Percentiles rank a stretch among this genome's conserved stretches.
Evolutionary conservation across 331 rosid genomes (phyloP).

Genomic region (Quercus tomentella): DNA sequence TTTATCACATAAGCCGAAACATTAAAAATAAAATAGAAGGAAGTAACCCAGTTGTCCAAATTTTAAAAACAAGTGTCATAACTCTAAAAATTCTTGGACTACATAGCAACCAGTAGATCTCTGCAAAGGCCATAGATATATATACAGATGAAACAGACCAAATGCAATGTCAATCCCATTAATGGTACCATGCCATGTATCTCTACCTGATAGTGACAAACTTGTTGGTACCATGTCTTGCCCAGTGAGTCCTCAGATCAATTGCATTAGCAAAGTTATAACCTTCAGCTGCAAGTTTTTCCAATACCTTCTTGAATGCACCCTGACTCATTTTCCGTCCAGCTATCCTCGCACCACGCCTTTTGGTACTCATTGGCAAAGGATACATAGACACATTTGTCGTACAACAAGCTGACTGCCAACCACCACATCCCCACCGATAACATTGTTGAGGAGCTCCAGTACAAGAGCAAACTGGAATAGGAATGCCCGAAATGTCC

Average conservation of each 20-base stretch:
- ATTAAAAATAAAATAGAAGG: conserved; percentile 6
- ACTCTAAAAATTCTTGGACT: conserved; percentile 24
- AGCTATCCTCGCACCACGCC: conserved; percentile 61
- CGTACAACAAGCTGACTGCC: conserved; percentile 59
- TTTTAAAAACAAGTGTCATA: conserved; percentile 22
- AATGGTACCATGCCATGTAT: conserved; percentile 4
- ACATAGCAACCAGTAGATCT: conserved; percentile 27
- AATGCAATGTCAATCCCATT: conserved; percentile 19
- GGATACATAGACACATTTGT: conserved; percentile 52
- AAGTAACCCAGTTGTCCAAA: conserved; percentile 3
- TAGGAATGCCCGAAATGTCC: conserved; percentile 49
- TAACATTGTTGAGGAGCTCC: conserved; percentile 52
- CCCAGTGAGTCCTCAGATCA: conserved; percentile 60
- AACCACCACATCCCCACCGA: conserved; percentile 59
- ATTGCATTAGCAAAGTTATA: conserved; percentile 52
- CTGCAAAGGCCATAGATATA: conserved; percentile 48
- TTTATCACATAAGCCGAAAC: conserved; percentile 25
- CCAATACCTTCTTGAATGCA: conserved; percentile 54
- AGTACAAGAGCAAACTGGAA: conserved; percentile 55
- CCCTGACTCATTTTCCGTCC: conserved; percentile 63
- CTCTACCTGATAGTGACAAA: conserved; percentile 58
- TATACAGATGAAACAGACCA: conserved; percentile 45
- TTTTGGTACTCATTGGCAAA: conserved; percentile 59
- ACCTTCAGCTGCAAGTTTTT: conserved; percentile 54
- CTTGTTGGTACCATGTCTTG: conserved; percentile 63